Evolutionary conservation across 768 basidiomycete genomes (phyloP), one percentile per base, ranked within the genome.

Genomic region (Cyclocybe aegerita): DNA sequence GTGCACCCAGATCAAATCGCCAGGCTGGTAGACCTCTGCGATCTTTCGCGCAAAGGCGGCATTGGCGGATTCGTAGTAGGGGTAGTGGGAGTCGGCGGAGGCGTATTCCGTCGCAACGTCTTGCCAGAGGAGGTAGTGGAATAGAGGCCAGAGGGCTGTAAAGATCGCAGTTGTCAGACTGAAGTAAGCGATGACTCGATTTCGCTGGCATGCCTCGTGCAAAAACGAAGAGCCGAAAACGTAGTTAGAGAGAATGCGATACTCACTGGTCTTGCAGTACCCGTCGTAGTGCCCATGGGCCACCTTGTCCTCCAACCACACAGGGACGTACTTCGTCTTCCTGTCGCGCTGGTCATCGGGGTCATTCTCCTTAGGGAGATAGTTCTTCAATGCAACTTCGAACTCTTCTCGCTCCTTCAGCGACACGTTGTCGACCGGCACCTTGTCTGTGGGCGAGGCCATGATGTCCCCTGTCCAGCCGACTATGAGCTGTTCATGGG

Each of bases 91-190:
- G 64, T 93, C 92, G 29, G 92, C 93, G 3, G 88, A 88, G 1
- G 89, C 85, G 58, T 90, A 89, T 60, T 93, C 91, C 23, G 87
- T 87, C 7, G 90, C 89, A 52, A 94, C 92, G 65, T 98, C 97
- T 67, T 96, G 94, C 90, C 95, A 97, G 48, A 98, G 86, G 49
- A 98, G 83, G 66, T 98, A 98, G 72, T 98, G 97, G 81, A 98
- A 97, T 37, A 98, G 74, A 1, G 96, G 96, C 95, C 96, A 99
- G 39, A 99, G 83, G 35, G 86, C 93, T 96, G 60, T 0, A 38
- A 40, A 10, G 8, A 7, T 10, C 10, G 17, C n/a, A 33, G 40
- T 36, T 29, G 23, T 23, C 23, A 23, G 23, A 23, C 23, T 5
- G 23, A 23, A 23, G 23, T 23, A 23, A 23, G 23, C 23, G 23